Conservation (phyloP, 768 basidiomycete genomes). For the Tricholoma bakamatsutake region DNA sequence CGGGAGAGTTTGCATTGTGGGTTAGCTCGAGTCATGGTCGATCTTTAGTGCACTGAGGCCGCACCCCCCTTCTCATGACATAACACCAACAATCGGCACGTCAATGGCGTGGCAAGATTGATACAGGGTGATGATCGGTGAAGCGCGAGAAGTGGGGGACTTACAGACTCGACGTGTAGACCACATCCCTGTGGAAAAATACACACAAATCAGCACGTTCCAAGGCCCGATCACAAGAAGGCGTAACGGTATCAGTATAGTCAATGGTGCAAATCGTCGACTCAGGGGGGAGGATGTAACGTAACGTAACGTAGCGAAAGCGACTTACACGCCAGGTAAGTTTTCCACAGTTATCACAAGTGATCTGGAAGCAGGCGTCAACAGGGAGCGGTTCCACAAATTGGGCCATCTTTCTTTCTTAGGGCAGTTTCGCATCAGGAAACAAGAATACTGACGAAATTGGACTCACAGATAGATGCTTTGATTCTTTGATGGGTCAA, state of each 20-base stretch:
- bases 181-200: constrained; percentile 57
- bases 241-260: neutral
- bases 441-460: neutral
- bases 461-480: neutral
- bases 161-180: constrained; percentile 55
- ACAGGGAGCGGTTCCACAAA: constrained; percentile 26
- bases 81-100: constrained; percentile 1
- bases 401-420: constrained; percentile 6
- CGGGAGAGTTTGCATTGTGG: neutral
- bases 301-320: neutral
- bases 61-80: constrained; percentile 5
- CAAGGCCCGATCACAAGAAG: constrained; percentile 2
- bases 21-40: neutral
- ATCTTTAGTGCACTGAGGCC: neutral
- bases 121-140: constrained; percentile 5
- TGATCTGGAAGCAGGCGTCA: constrained; percentile 50
- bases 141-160: constrained; percentile 17
- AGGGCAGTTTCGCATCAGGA: neutral
- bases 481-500: neutral
- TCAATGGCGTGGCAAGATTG: constrained; percentile 2
- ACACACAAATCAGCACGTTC: constrained; percentile 8
- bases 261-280: neutral
- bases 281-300: neutral
- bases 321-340: constrained; percentile 61
- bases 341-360: constrained; percentile 60